Conservation (phyloP, 257 asterid genomes). For the Verbena officinalis region DNA sequence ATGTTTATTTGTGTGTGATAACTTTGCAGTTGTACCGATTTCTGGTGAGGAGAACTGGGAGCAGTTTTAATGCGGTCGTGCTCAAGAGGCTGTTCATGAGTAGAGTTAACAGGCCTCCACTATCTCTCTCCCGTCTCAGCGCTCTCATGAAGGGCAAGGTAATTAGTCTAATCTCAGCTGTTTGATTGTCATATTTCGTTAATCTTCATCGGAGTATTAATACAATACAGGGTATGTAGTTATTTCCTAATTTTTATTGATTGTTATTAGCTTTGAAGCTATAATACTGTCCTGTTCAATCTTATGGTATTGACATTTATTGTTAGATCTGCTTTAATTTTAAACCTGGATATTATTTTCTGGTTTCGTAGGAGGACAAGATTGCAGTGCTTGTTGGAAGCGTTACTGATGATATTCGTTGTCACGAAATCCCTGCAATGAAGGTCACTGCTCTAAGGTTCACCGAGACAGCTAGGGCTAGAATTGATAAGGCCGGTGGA, state of each 20-base stretch:
- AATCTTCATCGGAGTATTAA: background rate
- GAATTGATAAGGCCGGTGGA: slow-evolving; percentile 95
- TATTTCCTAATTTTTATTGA: background rate
- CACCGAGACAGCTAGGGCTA: slow-evolving; percentile 90
- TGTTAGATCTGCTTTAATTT: background rate
- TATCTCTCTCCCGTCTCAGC: slow-evolving; percentile 79
- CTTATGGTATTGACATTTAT: background rate
- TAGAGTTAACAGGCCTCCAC: slow-evolving; percentile 79
- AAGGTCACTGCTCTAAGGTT: slow-evolving; percentile 84
- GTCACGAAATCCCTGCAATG: slow-evolving; percentile 65
- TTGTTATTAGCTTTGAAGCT: background rate
- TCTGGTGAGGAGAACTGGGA: slow-evolving; percentile 86
- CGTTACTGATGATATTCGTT: slow-evolving; percentile 73
- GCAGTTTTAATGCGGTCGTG: slow-evolving; percentile 81
- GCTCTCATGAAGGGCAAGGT: slow-evolving; percentile 78
- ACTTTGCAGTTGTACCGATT: slow-evolving; percentile 69
- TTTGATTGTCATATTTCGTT: background rate
- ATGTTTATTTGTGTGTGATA: slow-evolving; percentile 2
- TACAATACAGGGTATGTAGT: background rate
- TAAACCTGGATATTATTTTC: background rate
- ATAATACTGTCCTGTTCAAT: background rate
- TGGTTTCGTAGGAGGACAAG: slow-evolving; percentile 63
- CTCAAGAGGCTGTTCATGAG: slow-evolving; percentile 92
- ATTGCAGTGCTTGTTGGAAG: slow-evolving; percentile 85
- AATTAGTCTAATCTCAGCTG: background rate